phyloP scores from a whole-genome alignment of 2,329 filamentous ascomycete species.

The Cercospora beticola region DNA sequence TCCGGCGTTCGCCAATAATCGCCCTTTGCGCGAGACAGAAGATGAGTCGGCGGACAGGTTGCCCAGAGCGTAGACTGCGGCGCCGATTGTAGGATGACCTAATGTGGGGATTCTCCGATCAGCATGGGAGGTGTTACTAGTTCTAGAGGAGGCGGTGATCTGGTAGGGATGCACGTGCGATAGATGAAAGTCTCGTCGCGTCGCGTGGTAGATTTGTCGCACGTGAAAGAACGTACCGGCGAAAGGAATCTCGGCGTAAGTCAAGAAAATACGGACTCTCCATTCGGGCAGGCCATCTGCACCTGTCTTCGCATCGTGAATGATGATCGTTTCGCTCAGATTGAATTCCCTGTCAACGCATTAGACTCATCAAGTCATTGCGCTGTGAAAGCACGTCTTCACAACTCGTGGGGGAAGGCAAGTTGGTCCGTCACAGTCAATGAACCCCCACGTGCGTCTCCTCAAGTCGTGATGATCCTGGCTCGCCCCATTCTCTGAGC shows the following conservation, averaged over 20 bases:
- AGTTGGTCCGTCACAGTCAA: neutral
- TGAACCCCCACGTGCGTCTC: neutral
- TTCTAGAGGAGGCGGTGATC: neutral
- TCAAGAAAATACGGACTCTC: slow-evolving; percentile 57
- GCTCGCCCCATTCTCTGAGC: neutral
- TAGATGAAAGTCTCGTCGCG: neutral
- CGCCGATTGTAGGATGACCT: slow-evolving; percentile 58
- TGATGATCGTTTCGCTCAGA: slow-evolving; percentile 58
- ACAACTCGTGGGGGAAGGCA: neutral
- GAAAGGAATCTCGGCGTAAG: slow-evolving; percentile 54
- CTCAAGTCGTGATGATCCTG: neutral
- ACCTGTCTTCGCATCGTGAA: slow-evolving; percentile 41
- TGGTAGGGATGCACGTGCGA: neutral
- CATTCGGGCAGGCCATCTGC: slow-evolving; percentile 36
- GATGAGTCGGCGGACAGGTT: slow-evolving; percentile 30
- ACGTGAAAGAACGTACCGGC: slow-evolving; percentile 37
- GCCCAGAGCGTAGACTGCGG: slow-evolving; percentile 50
- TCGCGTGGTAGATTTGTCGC: neutral
- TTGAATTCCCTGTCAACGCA: slow-evolving; percentile 52
- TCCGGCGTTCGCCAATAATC: slow-evolving; percentile 48
- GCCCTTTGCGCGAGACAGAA: slow-evolving; percentile 29
- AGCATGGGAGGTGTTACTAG: slow-evolving; percentile 7
- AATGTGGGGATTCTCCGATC: slow-evolving; percentile 6
- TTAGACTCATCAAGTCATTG: neutral
- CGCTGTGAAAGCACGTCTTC: neutral